These are phyloP conservation scores for Lichtheimia hyalospora DNA, from an alignment of 371 early-diverging fungal species.

Conservation along the genomic window DNA sequence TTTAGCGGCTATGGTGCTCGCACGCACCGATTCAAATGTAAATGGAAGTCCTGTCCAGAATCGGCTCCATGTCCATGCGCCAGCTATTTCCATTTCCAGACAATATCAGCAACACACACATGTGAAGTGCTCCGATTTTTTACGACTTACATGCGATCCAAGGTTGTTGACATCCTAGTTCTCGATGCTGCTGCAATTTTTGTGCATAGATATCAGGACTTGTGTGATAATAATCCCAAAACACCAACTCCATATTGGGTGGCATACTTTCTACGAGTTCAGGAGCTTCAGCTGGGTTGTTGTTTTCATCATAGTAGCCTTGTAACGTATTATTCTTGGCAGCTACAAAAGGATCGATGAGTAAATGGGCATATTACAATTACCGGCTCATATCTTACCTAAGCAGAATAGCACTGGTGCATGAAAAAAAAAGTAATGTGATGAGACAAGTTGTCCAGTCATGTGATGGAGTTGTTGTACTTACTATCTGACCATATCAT, in stretches of 20 bases:
- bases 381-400: slow-evolving; percentile 19
- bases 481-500: slow-evolving; percentile 91
- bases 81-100: slow-evolving; percentile 27
- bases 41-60: slow-evolving; percentile 83
- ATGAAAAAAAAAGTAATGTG: background rate
- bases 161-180: slow-evolving; percentile 75
- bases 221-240: slow-evolving; percentile 90
- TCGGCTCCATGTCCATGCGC: slow-evolving; percentile 86
- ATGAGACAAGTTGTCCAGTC: too few relatives aligned
- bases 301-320: slow-evolving; percentile 76
- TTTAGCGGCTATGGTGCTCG: slow-evolving; percentile 74
- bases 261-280: slow-evolving; percentile 65
- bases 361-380: background rate
- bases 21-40: slow-evolving; percentile 74
- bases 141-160: slow-evolving; percentile 70
- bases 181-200: slow-evolving; percentile 81
- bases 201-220: slow-evolving; percentile 64
- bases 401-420: slow-evolving; percentile 63
- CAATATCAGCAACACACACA: background rate
- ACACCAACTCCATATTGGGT: slow-evolving; percentile 70
- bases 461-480: slow-evolving; percentile 9
- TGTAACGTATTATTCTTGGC: slow-evolving; percentile 76
- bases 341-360: slow-evolving; percentile 35
- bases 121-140: background rate
- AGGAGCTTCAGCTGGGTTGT: slow-evolving; percentile 53